A percentile compares a stretch with the other conserved stretches of the same genome.
These are phyloP conservation scores for Talaromyces trachyspermus DNA, from an alignment of 495 filamentous ascomycete species.

Conservation along the genomic window DNA sequence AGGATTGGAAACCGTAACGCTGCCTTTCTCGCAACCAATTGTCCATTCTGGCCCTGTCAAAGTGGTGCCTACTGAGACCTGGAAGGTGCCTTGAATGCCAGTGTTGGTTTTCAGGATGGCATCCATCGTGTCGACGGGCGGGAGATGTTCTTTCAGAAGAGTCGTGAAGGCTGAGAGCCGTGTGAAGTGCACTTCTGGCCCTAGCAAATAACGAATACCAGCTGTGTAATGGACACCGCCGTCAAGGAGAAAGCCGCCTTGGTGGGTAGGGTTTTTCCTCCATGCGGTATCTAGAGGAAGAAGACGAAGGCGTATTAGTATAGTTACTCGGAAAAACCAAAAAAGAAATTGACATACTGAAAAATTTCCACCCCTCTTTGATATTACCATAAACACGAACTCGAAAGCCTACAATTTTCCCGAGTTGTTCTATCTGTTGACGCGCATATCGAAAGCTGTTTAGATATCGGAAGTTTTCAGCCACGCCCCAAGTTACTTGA, in stretches of 20 bases:
- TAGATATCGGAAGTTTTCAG: constrained; percentile 63
- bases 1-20: constrained; percentile 32
- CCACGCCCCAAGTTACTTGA: constrained; percentile 47
- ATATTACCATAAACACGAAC: constrained; percentile 44
- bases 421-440: constrained; percentile 44
- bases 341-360: constrained; percentile 2
- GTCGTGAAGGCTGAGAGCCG: constrained; percentile 45
- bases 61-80: constrained; percentile 51
- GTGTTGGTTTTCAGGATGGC: constrained; percentile 46
- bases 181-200: constrained; percentile 33
- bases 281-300: constrained; percentile 28
- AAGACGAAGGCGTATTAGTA: constrained; percentile 11
- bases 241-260: constrained; percentile 64
- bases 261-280: constrained; percentile 57
- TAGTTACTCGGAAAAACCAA: not conserved
- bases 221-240: constrained; percentile 62
- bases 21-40: constrained; percentile 37
- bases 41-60: constrained; percentile 45
- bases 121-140: constrained; percentile 59
- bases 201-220: constrained; percentile 45
- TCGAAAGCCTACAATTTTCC: constrained; percentile 53
- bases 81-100: constrained; percentile 50
- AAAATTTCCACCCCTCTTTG: constrained; percentile 41
- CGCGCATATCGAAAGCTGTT: constrained; percentile 42
- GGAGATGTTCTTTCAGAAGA: constrained; percentile 46